These are phyloP conservation scores for Annona cherimola DNA, from an alignment of 164 flowering plant species.

Conservation along the genomic window DNA sequence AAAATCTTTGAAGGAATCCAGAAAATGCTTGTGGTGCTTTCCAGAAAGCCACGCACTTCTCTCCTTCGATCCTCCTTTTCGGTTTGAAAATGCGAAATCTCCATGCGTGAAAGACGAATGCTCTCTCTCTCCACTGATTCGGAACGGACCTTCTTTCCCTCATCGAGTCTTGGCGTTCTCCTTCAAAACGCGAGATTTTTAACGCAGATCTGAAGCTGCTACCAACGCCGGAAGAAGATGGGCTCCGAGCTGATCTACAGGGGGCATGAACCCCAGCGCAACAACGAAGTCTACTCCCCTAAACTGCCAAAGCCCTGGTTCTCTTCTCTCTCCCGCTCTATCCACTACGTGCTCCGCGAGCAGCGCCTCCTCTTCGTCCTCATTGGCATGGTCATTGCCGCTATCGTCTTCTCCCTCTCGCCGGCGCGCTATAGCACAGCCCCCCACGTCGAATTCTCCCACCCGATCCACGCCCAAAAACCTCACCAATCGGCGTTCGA, in stretches of 20 bases:
- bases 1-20: too few relatives aligned
- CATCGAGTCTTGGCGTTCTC: not conserved
- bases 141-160: not conserved
- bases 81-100: too few relatives aligned
- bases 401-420: conserved; percentile 47
- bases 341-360: conserved; percentile 66
- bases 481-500: conserved; percentile 15
- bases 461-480: not conserved
- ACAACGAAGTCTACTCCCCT: conserved; percentile 42
- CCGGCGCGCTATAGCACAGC: conserved; percentile 1
- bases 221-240: conserved; percentile 7
- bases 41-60: not conserved
- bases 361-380: conserved; percentile 70
- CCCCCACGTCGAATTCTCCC: conserved; percentile 16
- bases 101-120: not conserved
- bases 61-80: not conserved
- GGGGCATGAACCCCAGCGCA: conserved; percentile 49
- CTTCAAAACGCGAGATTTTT: not conserved
- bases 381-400: conserved; percentile 63
- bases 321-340: conserved; percentile 29
- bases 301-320: conserved; percentile 66
- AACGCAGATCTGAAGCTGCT: not conserved
- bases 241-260: conserved; percentile 30
- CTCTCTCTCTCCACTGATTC: not conserved
- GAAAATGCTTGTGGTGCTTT: too few relatives aligned